Conservation (phyloP, 495 filamentous ascomycete genomes). For the Podospora pseudopauciseta region DNA sequence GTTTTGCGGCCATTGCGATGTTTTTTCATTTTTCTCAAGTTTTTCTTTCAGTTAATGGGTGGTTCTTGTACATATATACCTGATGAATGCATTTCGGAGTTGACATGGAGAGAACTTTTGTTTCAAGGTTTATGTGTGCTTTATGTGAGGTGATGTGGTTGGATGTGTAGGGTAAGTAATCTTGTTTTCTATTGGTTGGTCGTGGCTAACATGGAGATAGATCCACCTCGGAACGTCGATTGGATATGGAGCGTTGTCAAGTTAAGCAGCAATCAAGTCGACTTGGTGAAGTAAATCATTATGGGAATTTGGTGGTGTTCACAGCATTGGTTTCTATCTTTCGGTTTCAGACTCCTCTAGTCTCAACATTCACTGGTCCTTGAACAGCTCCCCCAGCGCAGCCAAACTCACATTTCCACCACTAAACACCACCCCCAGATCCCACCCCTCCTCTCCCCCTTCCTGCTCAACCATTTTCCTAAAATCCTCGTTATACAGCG, state of each 20-base stretch:
- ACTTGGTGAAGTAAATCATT: too few relatives aligned
- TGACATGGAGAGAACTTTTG: not conserved
- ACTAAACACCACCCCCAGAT: conserved; percentile 80
- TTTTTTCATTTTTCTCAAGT: conserved; percentile 5
- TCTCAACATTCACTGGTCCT: not conserved
- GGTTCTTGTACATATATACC: not conserved
- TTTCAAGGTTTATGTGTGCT: not conserved
- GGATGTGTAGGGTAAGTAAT: not conserved
- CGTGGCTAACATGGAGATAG: not conserved
- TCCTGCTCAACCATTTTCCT: conserved; percentile 64
- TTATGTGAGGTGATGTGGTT: not conserved
- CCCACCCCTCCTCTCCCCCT: conserved; percentile 72
- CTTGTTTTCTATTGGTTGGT: not conserved
- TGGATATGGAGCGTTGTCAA: not conserved
- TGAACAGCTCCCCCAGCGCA: conserved; percentile 63
- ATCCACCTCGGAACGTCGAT: not conserved
- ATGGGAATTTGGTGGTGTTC: too few relatives aligned
- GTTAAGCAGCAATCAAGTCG: not conserved
- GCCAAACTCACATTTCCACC: conserved; percentile 91
- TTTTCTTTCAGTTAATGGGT: conserved; percentile 12
- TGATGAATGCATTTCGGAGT: conserved; percentile 4
- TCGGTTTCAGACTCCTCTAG: too few relatives aligned
- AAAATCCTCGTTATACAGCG: conserved; percentile 83
- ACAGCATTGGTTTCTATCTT: too few relatives aligned
- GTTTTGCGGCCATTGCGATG: conserved; percentile 2